These are phyloP conservation scores for Rosa multiflora DNA, from an alignment of 306 rosid genomes.

Conservation along the genomic window DNA sequence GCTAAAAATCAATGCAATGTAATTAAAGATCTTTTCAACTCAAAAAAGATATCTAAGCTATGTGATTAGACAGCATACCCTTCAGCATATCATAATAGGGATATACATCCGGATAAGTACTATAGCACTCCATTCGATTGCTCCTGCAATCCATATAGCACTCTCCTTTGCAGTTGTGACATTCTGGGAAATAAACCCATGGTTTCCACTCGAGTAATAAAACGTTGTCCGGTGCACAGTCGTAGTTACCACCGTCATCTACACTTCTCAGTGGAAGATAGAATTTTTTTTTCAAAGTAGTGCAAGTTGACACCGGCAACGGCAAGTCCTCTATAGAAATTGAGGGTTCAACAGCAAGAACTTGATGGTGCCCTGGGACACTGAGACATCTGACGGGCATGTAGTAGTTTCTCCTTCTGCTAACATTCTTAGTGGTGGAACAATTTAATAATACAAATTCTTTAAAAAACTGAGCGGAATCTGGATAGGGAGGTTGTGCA, in stretches of 20 bases:
- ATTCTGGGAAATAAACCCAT: neutral
- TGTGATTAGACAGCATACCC: neutral
- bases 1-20: neutral
- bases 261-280: too few species aligned
- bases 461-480: neutral
- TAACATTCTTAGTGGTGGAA: neutral
- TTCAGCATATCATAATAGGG: neutral
- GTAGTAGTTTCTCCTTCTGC: neutral
- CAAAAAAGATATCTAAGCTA: too few species aligned
- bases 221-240: too few species aligned
- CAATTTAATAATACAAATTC: neutral
- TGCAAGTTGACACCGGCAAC: neutral
- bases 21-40: neutral
- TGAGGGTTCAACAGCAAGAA: neutral
- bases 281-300: neutral
- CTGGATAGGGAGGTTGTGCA: neutral
- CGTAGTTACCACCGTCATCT: too few species aligned
- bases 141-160: neutral
- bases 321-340: neutral
- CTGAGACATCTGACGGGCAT: neutral
- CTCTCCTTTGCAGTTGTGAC: neutral
- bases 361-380: neutral
- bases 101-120: neutral
- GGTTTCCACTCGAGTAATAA: neutral
- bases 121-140: neutral